A percentile compares a stretch with the other conserved stretches of the same genome.
phyloP scores from a whole-genome alignment of 495 filamentous ascomycete genomes.

The Aspergillus mulundensis region DNA sequence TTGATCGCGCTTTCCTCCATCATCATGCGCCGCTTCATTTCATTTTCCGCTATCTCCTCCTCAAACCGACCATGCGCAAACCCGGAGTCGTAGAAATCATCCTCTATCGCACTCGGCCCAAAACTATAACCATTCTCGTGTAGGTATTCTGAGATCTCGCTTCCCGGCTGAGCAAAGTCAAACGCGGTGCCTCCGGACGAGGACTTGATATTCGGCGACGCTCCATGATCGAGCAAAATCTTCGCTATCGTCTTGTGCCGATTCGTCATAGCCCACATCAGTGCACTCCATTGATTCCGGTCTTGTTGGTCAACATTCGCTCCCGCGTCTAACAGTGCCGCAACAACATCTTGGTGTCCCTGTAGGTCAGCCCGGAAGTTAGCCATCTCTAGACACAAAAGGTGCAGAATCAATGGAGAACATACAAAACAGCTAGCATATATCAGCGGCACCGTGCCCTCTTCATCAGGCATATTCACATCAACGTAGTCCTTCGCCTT shows the following conservation, averaged over 20 bases:
- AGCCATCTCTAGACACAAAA: slow-evolving; percentile 2
- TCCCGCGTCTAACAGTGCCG: slow-evolving; percentile 76
- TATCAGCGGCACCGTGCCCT: slow-evolving; percentile 90
- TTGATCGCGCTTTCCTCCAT: slow-evolving; percentile 99
- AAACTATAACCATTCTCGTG: slow-evolving; percentile 91
- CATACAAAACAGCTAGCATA: slow-evolving; percentile 98
- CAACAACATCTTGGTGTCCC: slow-evolving; percentile 89
- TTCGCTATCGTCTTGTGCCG: slow-evolving; percentile 94
- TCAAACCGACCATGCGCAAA: slow-evolving; percentile 93
- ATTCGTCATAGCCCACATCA: slow-evolving; percentile 99
- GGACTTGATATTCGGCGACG: slow-evolving; percentile 92
- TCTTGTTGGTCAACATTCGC: slow-evolving; percentile 94
- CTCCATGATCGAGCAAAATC: slow-evolving; percentile 83
- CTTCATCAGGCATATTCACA: slow-evolving; percentile 86
- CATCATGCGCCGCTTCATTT: slow-evolving; percentile 97
- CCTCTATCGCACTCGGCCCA: slow-evolving; percentile 77
- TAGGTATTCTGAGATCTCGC: slow-evolving; percentile 92
- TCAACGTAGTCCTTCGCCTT: slow-evolving; percentile 74
- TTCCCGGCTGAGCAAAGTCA: slow-evolving; percentile 90
- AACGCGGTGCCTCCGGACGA: slow-evolving; percentile 92
- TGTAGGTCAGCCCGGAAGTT: slow-evolving; percentile 26
- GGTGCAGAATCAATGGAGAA: slow-evolving; percentile 19
- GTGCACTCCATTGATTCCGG: slow-evolving; percentile 90
- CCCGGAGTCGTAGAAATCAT: slow-evolving; percentile 93
- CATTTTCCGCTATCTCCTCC: slow-evolving; percentile 95